Base-by-base conservation (phyloP, 768 basidiomycete species). In the Lactifluus hygrophoroides region DNA sequence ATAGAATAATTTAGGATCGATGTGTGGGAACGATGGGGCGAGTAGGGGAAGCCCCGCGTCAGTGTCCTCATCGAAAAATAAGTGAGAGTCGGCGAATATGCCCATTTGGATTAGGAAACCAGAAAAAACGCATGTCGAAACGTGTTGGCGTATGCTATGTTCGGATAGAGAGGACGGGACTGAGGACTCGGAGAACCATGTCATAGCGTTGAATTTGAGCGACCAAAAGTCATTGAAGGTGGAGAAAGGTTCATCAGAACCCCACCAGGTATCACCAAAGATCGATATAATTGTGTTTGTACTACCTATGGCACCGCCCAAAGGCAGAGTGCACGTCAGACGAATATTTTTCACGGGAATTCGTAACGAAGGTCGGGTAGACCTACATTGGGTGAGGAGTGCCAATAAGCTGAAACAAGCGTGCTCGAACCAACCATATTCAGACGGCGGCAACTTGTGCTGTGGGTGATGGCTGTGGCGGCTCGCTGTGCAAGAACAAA, bases 341-440 rank as follows among this genome's bases (percentile, higher is more conserved):
- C 11, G 35, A 13, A 2, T 11, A 11, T 13, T 35, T 11, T 16
- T 27, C 17, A 37, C 23, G 21, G 14, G 2, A 34, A 37, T 8
- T 9, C 1, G 27, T 9, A 14, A 16, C 32, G n/a, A 42, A 9
- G 8, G 40, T 23, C 7, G 5, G 27, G 25, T 30, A 43, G 16
- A 51, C 58, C 19, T 35, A 60, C 58, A 49, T 44, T 55, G 54
- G 27, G 55, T 55, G 6, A 51, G 14, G n/a, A 60, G 25, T n/a
- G 58, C 48, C 25, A 19, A 16, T 13, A 60, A 5, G 43, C 54
- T 27, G 17, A 60, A 60, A 28, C 54, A 55, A 30, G 28, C 34
- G 19, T 48, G 53, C 28, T 60, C 58, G 17, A 44, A 10, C 48
- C 53, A 51, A 23, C 11, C 16, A 19, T 44, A 51, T 14, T 50